phyloP scores from a whole-genome alignment of 305 asterid genomes.

The Plantago lanceolata region DNA sequence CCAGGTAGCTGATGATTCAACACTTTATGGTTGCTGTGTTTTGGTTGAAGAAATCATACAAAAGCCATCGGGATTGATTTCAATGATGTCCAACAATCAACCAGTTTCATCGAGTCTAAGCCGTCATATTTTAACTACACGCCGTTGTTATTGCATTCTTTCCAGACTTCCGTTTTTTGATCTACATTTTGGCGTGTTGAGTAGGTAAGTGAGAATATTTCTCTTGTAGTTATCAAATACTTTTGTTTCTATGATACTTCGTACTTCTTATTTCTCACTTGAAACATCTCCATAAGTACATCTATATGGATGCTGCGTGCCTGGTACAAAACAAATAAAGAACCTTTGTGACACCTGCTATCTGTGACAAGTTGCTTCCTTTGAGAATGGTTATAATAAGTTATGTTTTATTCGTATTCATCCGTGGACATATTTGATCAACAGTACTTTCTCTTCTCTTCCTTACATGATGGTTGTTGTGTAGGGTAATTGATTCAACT shows the following conservation, averaged over 20 bases:
- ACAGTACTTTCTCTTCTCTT: no score
- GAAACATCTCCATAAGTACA: background rate
- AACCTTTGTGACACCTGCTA: no score
- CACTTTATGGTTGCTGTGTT: constrained; percentile 96
- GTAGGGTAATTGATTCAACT: no score
- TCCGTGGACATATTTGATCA: no score
- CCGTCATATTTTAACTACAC: constrained; percentile 81
- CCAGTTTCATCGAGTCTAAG: constrained; percentile 47
- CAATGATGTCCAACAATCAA: constrained; percentile 67
- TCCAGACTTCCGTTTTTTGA: constrained; percentile 94
- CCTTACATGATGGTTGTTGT: no score
- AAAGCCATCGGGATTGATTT: constrained; percentile 81
- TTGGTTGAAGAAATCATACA: constrained; percentile 91
- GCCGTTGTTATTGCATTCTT: constrained; percentile 96
- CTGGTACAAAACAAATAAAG: no score
- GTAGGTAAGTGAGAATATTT: constrained; percentile 48
- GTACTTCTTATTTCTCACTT: background rate
- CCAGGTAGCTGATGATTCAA: constrained; percentile 85
- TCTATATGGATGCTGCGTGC: no score
- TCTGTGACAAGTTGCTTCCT: no score
- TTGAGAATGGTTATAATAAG: no score
- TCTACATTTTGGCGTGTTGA: constrained; percentile 87
- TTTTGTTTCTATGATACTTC: background rate
- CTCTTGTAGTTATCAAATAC: background rate
- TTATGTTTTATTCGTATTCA: no score